Base-by-base conservation (phyloP, 106 monocot species). In the Dendrobium huoshanense region DNA sequence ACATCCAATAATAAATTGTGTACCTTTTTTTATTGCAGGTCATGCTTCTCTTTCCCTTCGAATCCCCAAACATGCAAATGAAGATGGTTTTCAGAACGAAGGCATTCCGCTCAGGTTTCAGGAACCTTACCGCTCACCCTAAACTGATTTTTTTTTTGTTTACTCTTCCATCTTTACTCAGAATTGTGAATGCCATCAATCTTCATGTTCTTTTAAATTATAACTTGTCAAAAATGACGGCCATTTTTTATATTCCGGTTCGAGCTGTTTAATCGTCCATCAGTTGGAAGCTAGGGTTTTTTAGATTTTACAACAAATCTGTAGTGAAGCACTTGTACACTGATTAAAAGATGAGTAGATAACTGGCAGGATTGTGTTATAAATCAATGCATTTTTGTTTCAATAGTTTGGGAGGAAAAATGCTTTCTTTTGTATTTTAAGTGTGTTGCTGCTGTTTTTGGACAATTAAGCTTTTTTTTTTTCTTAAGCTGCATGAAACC, bases 71-170 rank as follows among this genome's bases (percentile, higher is more conserved):
- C 84, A 89, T 58, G 83, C 83, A 7, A 67, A 87, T 37, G 85
- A 93, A 58, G 80, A 91, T 80, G 83, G 82, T 25, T 84, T 83
- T 80, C 47, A 74, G 17, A 61, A 70, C 29, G 90, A 95, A 70
- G 91, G 80, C 58, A 85, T 93, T 51, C 95, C 95, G 54, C 77
- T 91, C 56, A 95, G 81, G 45, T 70, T 24, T 47, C 89, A 87
- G 44, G 85, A 94, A 27, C 85, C 83, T 17, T 78, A 58, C 55
- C 58, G 73, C 31, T 77, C 70, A 10, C 31, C 85, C 6, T 80
- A 64, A 80, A 51, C 51, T 51, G 51, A 13, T 51, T 51, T 3
- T 79, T 40, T 20, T 45, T 80, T 75, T 9, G 44, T 15, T 17
- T 4, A 37, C 40, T 72, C 31, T 72, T 25, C 31, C 37, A 33